These are phyloP conservation scores for Phytophthora meadii DNA, from an alignment of 352 stramenopile genomes.

Conservation along the genomic window DNA sequence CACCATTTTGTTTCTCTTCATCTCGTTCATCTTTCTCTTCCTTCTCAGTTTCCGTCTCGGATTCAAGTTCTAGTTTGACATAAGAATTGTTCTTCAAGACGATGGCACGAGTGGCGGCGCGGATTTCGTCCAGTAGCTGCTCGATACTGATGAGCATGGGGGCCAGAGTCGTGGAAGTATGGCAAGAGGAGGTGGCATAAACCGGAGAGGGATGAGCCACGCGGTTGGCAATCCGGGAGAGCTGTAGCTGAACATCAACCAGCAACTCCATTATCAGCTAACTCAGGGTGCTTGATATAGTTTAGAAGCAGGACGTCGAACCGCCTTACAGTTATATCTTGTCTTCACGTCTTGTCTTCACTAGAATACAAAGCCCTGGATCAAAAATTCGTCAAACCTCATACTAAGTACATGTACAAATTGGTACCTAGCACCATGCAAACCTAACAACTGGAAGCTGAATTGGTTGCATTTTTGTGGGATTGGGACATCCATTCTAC, in stretches of 20 bases:
- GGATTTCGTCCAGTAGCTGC: slow-evolving; percentile 21
- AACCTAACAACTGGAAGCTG: too few relatives aligned
- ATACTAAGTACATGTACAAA: too few relatives aligned
- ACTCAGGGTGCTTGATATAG: too few relatives aligned
- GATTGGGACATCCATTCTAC: not conserved
- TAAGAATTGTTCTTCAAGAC: slow-evolving; percentile 1
- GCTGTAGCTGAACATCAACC: slow-evolving; percentile 1
- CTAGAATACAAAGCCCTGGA: too few relatives aligned
- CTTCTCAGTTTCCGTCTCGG: slow-evolving; percentile 18
- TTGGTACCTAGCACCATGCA: too few relatives aligned
- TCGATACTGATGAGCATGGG: slow-evolving; percentile 18
- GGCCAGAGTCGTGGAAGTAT: not conserved
- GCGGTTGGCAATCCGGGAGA: not conserved
- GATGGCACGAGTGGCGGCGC: slow-evolving; percentile 8
- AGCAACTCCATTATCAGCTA: slow-evolving; percentile 1
- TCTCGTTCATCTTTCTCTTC: slow-evolving; percentile 8
- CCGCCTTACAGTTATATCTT: too few relatives aligned
- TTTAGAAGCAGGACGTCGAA: too few relatives aligned
- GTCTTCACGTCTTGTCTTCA: too few relatives aligned
- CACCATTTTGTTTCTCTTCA: not conserved
- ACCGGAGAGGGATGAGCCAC: not conserved
- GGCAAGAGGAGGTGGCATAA: not conserved
- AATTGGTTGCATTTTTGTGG: not conserved
- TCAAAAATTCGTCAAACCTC: too few relatives aligned
- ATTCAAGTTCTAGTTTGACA: slow-evolving; percentile 13